Evolutionary conservation across 2,329 filamentous ascomycete species (phyloP), one percentile per base, ranked within the genome.

Genomic region (Corniculantispora saksenae): DNA sequence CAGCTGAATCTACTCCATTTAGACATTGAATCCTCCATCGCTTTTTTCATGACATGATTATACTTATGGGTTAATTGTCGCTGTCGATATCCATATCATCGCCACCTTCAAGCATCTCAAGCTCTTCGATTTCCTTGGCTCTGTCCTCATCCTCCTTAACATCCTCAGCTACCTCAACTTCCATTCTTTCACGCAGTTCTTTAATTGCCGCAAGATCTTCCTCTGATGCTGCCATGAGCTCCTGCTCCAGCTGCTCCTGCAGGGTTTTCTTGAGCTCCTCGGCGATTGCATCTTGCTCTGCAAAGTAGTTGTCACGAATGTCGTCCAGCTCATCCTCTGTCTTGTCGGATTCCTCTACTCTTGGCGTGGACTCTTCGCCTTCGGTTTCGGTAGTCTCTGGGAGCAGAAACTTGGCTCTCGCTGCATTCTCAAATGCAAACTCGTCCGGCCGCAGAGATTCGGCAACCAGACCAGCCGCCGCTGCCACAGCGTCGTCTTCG

Each of bases 191-290:
- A 3, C 48, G 35, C 3, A 61, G 19, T 9, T 55, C 23, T 15
- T 19, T 5, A 13, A 61, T 61, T 5, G 59, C 35, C 2, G 19
- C 25, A 10, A 61, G 8, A 17, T 61, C 50, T 4, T 45, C 35
- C 25, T 29, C 48, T 12, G 48, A 45, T 8, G 59, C 59, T 19
- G 23, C 19, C 48, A 12, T 15, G 48, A 61, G 59, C 50, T 61
- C 59, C 50, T 32, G 35, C 38, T 61, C 59, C 35, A 61, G 38
- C 5, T 54, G 59, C 25, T 21, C 50, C 48, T 35, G 59, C 25
- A 61, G n/a, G 10, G 19, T 19, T 19, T 3, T 21, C 17, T 48
- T 48, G 25, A 63, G 51, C 29, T 32, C 25, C 15, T 35, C 25
- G 0, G 60, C 40, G 40, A 23, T n/a, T 9, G 2, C 25, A 3